phyloP scores from a whole-genome alignment of 305 asterid species.

The Andrographis paniculata region DNA sequence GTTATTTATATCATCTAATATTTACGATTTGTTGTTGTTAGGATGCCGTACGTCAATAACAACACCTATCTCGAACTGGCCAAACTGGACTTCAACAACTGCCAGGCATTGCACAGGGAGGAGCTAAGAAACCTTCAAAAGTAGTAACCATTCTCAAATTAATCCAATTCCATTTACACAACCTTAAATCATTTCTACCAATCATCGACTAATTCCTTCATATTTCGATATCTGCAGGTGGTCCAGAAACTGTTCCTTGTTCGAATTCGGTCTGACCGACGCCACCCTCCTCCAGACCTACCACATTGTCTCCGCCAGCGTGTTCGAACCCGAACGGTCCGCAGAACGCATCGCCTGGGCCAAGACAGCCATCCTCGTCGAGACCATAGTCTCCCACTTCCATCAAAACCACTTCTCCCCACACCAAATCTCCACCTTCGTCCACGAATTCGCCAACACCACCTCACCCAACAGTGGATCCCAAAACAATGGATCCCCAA shows the following conservation, averaged over 20 bases:
- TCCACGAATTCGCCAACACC: conserved; percentile 31
- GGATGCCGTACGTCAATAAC: conserved; percentile 75
- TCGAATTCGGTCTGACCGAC: conserved; percentile 36
- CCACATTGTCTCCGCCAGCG: conserved; percentile 43
- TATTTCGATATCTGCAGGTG: conserved; percentile 36
- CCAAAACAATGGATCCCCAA: too few relatives aligned
- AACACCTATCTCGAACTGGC: conserved; percentile 65
- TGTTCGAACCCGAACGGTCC: conserved; percentile 58
- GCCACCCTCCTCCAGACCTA: conserved; percentile 30
- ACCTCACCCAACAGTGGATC: too few relatives aligned
- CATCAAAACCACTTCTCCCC: conserved; percentile 11
- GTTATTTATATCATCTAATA: too few relatives aligned
- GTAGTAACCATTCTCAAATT: conserved; percentile 22
- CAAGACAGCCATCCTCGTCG: conserved; percentile 48
- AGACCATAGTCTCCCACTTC: conserved; percentile 31
- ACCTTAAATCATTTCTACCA: too few relatives aligned
- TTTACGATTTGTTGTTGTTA: conserved; percentile 9
- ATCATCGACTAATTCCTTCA: neutral
- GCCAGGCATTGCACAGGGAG: conserved; percentile 52
- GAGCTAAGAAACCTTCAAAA: conserved; percentile 70
- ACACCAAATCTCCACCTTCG: conserved; percentile 32
- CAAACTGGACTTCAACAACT: conserved; percentile 57
- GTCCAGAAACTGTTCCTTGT: conserved; percentile 35
- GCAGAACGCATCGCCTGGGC: conserved; percentile 63
- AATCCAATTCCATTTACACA: neutral